Conservation (phyloP, 2,329 filamentous ascomycete genomes). For the Curvularia eragrostidis region DNA sequence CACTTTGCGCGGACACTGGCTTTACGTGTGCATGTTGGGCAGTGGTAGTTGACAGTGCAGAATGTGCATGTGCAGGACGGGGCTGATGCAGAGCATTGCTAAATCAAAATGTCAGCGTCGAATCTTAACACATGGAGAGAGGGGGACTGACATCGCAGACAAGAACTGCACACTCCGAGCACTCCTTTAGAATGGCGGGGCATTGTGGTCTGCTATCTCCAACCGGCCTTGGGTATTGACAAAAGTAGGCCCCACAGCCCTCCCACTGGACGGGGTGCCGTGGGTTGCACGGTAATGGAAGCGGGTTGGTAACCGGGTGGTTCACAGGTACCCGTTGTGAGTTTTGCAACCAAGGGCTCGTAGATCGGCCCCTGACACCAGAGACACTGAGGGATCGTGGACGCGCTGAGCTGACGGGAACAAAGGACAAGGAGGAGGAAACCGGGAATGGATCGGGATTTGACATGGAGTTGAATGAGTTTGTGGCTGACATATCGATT, state of each 20-base stretch:
- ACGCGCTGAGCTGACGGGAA: slow-evolving; percentile 44
- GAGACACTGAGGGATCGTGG: slow-evolving; percentile 49
- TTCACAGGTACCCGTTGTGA: slow-evolving; percentile 34
- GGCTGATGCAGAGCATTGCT: slow-evolving; percentile 43
- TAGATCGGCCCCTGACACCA: slow-evolving; percentile 45
- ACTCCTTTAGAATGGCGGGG: slow-evolving; percentile 47
- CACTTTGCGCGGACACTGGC: slow-evolving; percentile 45
- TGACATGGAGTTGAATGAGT: slow-evolving; percentile 35
- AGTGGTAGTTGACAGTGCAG: slow-evolving; percentile 51
- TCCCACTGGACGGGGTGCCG: slow-evolving; percentile 54
- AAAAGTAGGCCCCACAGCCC: slow-evolving; percentile 53
- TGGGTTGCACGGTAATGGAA: slow-evolving; percentile 49
- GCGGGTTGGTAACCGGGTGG: slow-evolving; percentile 40
- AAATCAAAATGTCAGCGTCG: slow-evolving; percentile 14
- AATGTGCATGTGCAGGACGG: slow-evolving; percentile 49
- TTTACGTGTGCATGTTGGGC: slow-evolving; percentile 47
- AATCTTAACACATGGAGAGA: neutral
- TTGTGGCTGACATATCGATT: slow-evolving; percentile 40
- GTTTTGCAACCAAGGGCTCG: slow-evolving; percentile 34
- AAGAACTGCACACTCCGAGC: slow-evolving; percentile 48
- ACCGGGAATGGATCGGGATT: slow-evolving; percentile 35
- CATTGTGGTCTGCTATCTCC: slow-evolving; percentile 50
- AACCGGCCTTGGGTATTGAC: slow-evolving; percentile 47
- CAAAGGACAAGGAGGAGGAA: slow-evolving; percentile 35
- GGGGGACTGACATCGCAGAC: slow-evolving; percentile 51